Base-by-base conservation (phyloP, 768 basidiomycete species). In the Leccinellum rugosiceps region DNA sequence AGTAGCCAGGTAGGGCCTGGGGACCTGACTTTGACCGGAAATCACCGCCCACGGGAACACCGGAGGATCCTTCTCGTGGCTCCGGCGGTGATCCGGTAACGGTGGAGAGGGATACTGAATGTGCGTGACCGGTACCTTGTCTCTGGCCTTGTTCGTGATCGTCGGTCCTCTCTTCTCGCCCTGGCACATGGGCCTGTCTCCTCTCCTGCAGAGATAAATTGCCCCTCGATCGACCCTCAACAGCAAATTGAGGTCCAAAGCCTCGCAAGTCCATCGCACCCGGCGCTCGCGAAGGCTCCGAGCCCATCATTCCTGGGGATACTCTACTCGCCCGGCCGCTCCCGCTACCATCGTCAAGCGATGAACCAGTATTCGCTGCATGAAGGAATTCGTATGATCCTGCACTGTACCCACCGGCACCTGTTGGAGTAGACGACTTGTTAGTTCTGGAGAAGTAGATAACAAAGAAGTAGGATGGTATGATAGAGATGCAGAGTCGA, bases 31-130 rank as follows among this genome's bases (percentile, higher is more conserved):
- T 32, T 7, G 53, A n/a, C 5, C 48, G 52, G 30, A 58, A 47
- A 9, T 8, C 9, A 23, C 41, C 13, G 4, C 50, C 41, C 3
- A 46, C 38, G 1, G 49, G 15, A 9, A 21, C 11, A 21, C 26
- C 34, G 1, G 52, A 49, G 6, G 45, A 32, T 19, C 52, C 50
- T 17, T 49, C 53, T 31, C 15, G 65, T 28, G n/a, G 28, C 43
- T 56, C 60, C 8, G 49, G 60, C 3, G 67, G 56, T 2, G 68
- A 64, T 7, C 45, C 64, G 6, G 63, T 62, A 4, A 72, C 57
- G 26, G 72, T 72, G 9, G 68, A 64, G 13, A 68, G 3, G 11
- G 70, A 72, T 23, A 61, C 30, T 3, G 70, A 72, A 25, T 65
- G 58, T 19, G 55, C 50, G 23, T 72, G 70, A 3, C 58, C 10